phyloP scores from a whole-genome alignment of 768 basidiomycete genomes.

The Amanita pseudoporphyria region DNA sequence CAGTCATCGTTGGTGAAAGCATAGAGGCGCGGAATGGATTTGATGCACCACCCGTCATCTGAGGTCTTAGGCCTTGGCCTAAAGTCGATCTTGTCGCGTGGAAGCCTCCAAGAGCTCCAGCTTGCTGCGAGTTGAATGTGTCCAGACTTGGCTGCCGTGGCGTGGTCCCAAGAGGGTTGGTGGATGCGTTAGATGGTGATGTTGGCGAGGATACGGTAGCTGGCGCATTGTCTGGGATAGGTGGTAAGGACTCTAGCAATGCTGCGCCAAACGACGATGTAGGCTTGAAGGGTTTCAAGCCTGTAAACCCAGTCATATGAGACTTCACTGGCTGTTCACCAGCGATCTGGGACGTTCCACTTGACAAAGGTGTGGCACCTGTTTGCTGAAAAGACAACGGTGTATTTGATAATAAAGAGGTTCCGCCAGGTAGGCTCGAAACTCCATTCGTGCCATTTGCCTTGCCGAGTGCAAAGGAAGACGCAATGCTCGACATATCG shows the following conservation, averaged over 20 bases:
- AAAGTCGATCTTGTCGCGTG: slow-evolving; percentile 18
- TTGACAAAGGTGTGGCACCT: slow-evolving; percentile 16
- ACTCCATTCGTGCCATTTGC: slow-evolving; percentile 15
- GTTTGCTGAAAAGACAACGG: slow-evolving; percentile 36
- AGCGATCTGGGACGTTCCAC: slow-evolving; percentile 19
- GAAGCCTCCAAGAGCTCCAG: slow-evolving; percentile 31
- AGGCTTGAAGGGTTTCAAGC: slow-evolving; percentile 77
- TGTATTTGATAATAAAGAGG: slow-evolving; percentile 31
- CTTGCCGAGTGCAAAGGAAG: slow-evolving; percentile 51
- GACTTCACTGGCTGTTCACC: slow-evolving; percentile 26
- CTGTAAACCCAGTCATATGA: slow-evolving; percentile 44
- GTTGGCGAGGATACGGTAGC: slow-evolving; percentile 13
- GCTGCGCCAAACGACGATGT: slow-evolving; percentile 72
- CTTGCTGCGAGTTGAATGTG: slow-evolving; percentile 30
- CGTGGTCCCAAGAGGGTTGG: slow-evolving; percentile 5
- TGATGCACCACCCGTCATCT: slow-evolving; percentile 51
- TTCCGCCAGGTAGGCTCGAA: slow-evolving; percentile 12
- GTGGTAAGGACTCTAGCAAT: slow-evolving; percentile 62
- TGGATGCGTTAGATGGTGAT: slow-evolving; percentile 3
- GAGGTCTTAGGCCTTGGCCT: slow-evolving; percentile 49
- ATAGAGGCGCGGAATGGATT: slow-evolving; percentile 65
- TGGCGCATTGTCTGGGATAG: slow-evolving; percentile 45
- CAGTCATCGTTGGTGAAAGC: slow-evolving; percentile 19
- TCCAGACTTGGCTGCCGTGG: slow-evolving; percentile 11
- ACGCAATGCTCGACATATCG: slow-evolving; percentile 61